These are phyloP conservation scores for Ploettnerulaceae sp. DNA, from an alignment of 2,329 filamentous ascomycete species.

Conservation along the genomic window DNA sequence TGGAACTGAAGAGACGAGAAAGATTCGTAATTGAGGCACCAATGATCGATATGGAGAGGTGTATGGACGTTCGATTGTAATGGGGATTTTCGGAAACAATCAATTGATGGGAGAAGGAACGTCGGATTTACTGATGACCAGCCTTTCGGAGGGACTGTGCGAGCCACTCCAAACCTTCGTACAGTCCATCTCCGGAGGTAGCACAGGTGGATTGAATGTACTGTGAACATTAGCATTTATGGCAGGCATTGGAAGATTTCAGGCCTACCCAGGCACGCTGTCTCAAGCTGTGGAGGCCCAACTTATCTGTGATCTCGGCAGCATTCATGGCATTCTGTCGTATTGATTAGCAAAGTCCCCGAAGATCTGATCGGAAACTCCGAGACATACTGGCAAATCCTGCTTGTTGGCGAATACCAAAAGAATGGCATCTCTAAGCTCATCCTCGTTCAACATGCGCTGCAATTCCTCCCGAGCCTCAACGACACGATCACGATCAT, in stretches of 20 bases:
- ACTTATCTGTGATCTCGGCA: conserved; percentile 99
- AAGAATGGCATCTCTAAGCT: conserved; percentile 94
- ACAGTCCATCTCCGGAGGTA: conserved; percentile 98
- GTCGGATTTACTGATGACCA: conserved; percentile 52
- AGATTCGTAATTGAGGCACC: conserved; percentile 30
- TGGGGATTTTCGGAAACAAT: conserved; percentile 29
- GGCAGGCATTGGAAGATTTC: background rate
- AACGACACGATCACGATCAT: conserved; percentile 95
- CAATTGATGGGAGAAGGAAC: conserved; percentile 15
- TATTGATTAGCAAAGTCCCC: conserved; percentile 30
- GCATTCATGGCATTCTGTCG: conserved; percentile 96
- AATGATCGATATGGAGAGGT: conserved; percentile 30
- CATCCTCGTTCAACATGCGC: conserved; percentile 97
- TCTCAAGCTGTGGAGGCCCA: conserved; percentile 97
- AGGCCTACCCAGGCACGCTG: conserved; percentile 94
- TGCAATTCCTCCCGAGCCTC: conserved; percentile 96
- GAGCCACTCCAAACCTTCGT: conserved; percentile 96
- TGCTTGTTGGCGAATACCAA: conserved; percentile 99
- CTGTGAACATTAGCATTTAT: conserved; percentile 41
- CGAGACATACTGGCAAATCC: conserved; percentile 80
- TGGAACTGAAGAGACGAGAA: conserved; percentile 34
- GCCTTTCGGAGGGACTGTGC: conserved; percentile 77
- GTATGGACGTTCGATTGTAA: conserved; percentile 33
- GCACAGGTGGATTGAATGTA: conserved; percentile 99
- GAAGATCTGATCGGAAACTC: background rate